These are phyloP conservation scores for Sungouiozyma intestinalis DNA, from an alignment of 805 yeast species.

Conservation along the genomic window DNA sequence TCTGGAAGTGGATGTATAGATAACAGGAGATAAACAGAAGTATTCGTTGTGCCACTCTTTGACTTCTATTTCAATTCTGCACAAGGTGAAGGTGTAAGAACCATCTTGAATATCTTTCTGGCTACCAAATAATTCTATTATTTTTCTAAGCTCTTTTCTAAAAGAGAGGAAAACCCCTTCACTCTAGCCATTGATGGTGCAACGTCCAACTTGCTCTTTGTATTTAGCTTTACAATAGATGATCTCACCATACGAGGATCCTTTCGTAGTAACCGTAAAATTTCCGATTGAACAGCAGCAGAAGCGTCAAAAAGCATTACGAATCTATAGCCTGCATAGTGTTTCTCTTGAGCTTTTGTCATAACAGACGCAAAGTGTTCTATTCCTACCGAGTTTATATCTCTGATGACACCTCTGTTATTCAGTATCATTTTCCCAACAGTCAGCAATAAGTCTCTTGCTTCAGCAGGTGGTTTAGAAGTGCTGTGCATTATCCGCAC, in stretches of 20 bases:
- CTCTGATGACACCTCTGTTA: conserved; percentile 91
- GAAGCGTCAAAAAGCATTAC: conserved; percentile 80
- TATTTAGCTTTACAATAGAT: conserved; percentile 54
- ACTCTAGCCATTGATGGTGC: conserved; percentile 48
- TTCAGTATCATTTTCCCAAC: conserved; percentile 73
- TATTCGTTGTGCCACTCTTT: conserved; percentile 20
- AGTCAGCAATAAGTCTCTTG: conserved; percentile 52
- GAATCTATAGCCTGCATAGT: conserved; percentile 85
- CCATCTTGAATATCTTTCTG: neutral
- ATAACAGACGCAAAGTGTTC: conserved; percentile 64
- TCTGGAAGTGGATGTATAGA: neutral
- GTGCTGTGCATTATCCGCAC: conserved; percentile 65
- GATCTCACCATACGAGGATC: conserved; percentile 90
- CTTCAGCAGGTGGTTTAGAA: conserved; percentile 41
- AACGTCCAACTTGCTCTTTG: conserved; percentile 40
- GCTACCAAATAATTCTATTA: neutral
- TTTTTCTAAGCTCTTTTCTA: conserved; percentile 8
- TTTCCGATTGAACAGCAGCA: conserved; percentile 76
- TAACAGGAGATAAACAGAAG: conserved; percentile 4
- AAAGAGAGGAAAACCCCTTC: conserved; percentile 19
- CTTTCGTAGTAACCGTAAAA: conserved; percentile 63
- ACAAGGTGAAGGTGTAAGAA: neutral
- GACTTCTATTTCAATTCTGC: neutral
- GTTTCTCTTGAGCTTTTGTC: conserved; percentile 77
- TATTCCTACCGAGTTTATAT: conserved; percentile 68